A percentile compares a stretch with the other conserved stretches of the same genome.
Evolutionary conservation across 129 eudicot genomes (phyloP).

Genomic region (Chrysanthemum lavandulifolium): DNA sequence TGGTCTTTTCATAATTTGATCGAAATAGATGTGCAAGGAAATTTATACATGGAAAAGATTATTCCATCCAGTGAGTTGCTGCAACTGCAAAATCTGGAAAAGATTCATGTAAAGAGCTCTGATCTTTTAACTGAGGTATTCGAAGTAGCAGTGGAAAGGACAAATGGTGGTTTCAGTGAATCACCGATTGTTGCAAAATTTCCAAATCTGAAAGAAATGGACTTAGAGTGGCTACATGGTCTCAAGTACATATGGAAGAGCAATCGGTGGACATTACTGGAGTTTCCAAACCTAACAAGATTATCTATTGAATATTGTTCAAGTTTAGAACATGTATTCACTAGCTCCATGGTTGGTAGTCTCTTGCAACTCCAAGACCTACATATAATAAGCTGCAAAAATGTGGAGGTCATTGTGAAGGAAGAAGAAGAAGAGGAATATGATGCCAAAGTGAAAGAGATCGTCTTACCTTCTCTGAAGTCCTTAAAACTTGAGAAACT

Average conservation of each 20-base stretch:
- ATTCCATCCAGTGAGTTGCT: not conserved
- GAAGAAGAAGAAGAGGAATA: not conserved
- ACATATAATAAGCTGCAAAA: not conserved
- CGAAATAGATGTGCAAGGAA: not conserved
- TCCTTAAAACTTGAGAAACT: not conserved
- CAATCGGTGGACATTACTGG: not conserved
- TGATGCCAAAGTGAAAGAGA: not conserved
- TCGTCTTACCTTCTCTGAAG: slow-evolving; percentile 4
- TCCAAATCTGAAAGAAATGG: not conserved
- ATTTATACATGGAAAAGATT: not conserved
- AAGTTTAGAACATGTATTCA: not conserved
- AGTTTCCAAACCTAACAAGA: slow-evolving; percentile 2
- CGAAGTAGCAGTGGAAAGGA: not conserved
- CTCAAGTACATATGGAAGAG: not conserved
- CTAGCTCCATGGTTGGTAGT: slow-evolving; percentile 8
- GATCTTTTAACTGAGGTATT: not conserved
- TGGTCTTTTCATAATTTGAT: not conserved
- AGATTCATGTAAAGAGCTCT: not conserved
- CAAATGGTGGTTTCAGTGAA: not conserved
- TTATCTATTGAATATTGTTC: not conserved
- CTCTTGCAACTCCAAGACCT: slow-evolving; percentile 1
- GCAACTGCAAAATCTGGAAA: not conserved
- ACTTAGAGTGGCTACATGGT: not conserved
- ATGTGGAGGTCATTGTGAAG: not conserved
- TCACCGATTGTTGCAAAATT: not conserved